Evolutionary conservation across 495 filamentous ascomycete species (phyloP).

Genomic region (Podospora appendiculata): DNA sequence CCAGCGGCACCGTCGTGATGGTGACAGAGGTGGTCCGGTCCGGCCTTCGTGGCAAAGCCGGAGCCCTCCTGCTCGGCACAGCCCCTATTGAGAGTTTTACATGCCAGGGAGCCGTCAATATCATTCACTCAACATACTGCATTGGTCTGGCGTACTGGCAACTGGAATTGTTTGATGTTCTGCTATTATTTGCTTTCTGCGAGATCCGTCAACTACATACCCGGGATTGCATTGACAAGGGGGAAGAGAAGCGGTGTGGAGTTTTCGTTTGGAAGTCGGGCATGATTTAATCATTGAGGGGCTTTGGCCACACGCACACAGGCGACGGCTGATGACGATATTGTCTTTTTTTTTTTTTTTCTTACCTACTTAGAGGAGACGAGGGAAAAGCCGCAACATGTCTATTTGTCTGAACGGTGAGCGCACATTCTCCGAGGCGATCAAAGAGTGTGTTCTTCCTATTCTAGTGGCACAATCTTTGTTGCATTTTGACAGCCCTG

Average conservation of each 20-base stretch:
- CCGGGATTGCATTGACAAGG: constrained; percentile 18
- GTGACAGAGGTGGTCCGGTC: constrained; percentile 14
- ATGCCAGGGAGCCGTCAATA: neutral
- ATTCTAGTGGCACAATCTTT: too few species aligned
- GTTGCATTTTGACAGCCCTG: too few species aligned
- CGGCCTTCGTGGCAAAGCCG: constrained; percentile 25
- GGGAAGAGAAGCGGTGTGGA: neutral
- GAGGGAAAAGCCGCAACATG: too few species aligned
- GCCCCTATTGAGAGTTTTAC: constrained; percentile 14
- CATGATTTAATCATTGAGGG: neutral
- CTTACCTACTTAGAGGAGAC: neutral
- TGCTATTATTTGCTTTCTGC: constrained; percentile 1
- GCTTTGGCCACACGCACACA: neutral
- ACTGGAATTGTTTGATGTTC: neutral
- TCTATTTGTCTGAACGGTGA: too few species aligned
- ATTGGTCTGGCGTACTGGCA: constrained; percentile 14
- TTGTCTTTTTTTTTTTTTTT: neutral
- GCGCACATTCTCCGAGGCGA: too few species aligned
- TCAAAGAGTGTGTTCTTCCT: too few species aligned
- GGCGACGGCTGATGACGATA: neutral
- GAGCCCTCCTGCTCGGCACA: constrained; percentile 22
- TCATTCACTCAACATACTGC: constrained; percentile 3
- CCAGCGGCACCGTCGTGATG: constrained; percentile 22
- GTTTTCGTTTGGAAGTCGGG: neutral
- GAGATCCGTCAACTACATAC: constrained; percentile 16